phyloP scores from a whole-genome alignment of 1,284 basidiomycete genomes.

The Sanguinoderma infundibulare region DNA sequence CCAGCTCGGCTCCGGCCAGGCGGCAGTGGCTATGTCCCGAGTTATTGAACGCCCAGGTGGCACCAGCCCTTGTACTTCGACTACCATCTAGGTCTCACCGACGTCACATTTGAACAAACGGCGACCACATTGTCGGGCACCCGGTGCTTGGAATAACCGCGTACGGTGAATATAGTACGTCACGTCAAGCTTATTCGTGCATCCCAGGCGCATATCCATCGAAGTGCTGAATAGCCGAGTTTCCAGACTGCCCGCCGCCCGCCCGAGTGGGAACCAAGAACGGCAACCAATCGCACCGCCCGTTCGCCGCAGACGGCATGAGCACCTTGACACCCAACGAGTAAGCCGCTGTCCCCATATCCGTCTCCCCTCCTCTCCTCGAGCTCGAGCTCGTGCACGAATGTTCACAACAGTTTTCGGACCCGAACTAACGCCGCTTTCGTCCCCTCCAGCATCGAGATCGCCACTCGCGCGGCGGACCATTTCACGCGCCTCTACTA shows the following conservation, averaged over 20 bases:
- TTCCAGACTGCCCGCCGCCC: no score
- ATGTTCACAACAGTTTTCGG: not conserved
- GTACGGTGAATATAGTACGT: not conserved
- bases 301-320: slow-evolving; percentile 7
- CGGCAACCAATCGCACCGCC: not conserved
- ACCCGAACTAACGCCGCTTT: slow-evolving; percentile 8
- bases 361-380: slow-evolving; percentile 1
- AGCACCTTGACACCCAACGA: slow-evolving; percentile 28
- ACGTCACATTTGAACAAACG: not conserved
- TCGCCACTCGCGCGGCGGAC: slow-evolving; percentile 80
- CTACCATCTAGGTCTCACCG: not conserved
- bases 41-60: slow-evolving; percentile 1
- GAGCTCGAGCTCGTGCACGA: not conserved
- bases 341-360: slow-evolving; percentile 20
- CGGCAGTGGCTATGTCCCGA: slow-evolving; percentile 10
- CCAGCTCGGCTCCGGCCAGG: not conserved
- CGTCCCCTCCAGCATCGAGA: slow-evolving; percentile 63
- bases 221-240: not conserved
- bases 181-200: not conserved
- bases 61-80: slow-evolving; percentile 1
- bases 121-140: not conserved
- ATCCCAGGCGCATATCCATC: not conserved
- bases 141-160: not conserved
- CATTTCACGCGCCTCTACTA: slow-evolving; percentile 82
- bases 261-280: not conserved